Evolutionary conservation across 2,329 filamentous ascomycete genomes (phyloP).

Genomic region (Knoxdaviesia proteae): DNA sequence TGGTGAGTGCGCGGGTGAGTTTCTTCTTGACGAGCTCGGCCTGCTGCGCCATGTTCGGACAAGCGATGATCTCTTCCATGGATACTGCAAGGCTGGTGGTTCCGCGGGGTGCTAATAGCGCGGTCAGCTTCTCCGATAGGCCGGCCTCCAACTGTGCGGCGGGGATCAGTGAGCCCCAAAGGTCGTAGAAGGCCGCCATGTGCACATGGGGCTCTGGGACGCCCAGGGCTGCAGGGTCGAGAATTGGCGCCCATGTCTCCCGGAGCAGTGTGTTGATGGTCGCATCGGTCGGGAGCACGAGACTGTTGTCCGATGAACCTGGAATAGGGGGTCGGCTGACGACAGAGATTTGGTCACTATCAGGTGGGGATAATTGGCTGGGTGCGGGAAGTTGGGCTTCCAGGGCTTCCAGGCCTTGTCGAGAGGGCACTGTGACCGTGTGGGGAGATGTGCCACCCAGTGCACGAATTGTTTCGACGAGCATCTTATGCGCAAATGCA

Average conservation of each 20-base stretch:
- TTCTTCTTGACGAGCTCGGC: slow-evolving; percentile 17
- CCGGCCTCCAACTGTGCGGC: slow-evolving; percentile 23
- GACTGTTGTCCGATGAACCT: slow-evolving; percentile 5
- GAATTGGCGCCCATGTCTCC: slow-evolving; percentile 18
- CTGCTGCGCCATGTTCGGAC: slow-evolving; percentile 27
- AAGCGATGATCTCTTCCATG: slow-evolving; percentile 26
- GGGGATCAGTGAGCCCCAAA: slow-evolving; percentile 27
- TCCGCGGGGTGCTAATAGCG: slow-evolving; percentile 6
- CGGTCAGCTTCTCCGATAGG: slow-evolving; percentile 20
- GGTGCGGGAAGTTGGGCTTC: slow-evolving; percentile 23
- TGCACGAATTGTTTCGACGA: slow-evolving; percentile 22
- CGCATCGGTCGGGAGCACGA: slow-evolving; percentile 16
- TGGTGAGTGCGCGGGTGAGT: too few relatives aligned
- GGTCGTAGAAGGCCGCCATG: slow-evolving; percentile 26
- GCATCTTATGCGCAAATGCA: slow-evolving; percentile 17
- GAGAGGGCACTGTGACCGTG: slow-evolving; percentile 19
- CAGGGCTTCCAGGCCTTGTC: slow-evolving; percentile 8
- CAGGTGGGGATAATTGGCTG: slow-evolving; percentile 1
- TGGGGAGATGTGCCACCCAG: slow-evolving; percentile 8
- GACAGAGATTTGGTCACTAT: too few relatives aligned
- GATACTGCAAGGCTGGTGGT: slow-evolving; percentile 18
- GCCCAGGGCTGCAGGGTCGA: slow-evolving; percentile 17
- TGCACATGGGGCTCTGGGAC: slow-evolving; percentile 20
- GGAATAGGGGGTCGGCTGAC: too few relatives aligned
- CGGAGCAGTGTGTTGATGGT: too few relatives aligned